Evolutionary conservation across 2,329 filamentous ascomycete genomes (phyloP).

Genomic region (Colletotrichum tabaci): DNA sequence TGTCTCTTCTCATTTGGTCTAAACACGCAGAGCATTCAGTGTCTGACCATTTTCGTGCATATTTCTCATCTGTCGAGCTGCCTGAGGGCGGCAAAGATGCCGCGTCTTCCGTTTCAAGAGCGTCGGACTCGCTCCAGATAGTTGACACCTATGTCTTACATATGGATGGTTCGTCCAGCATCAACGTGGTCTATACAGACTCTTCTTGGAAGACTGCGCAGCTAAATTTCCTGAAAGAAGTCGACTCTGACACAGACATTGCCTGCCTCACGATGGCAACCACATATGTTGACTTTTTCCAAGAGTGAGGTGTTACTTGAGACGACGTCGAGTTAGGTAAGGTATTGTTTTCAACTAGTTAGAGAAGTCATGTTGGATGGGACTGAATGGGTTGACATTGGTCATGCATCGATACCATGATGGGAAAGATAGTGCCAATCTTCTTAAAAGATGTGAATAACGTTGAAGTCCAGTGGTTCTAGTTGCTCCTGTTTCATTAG

Average conservation of each 20-base stretch:
- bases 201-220: conserved; percentile 1
- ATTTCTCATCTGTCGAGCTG: conserved; percentile 11
- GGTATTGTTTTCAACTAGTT: conserved; percentile 17
- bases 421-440: too few relatives aligned
- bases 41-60: neutral
- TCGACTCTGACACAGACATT: conserved; percentile 27
- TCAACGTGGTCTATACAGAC: conserved; percentile 19
- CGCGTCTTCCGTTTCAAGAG: conserved; percentile 20
- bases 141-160: conserved; percentile 16
- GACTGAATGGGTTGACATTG: neutral
- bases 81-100: neutral
- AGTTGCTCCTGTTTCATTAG: too few relatives aligned
- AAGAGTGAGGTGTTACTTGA: conserved; percentile 4
- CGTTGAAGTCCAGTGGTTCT: too few relatives aligned
- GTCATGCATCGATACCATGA: neutral
- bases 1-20: neutral
- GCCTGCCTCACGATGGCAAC: conserved; percentile 26
- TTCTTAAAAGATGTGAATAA: too few relatives aligned
- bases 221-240: neutral
- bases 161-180: neutral
- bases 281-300: neutral
- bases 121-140: conserved; percentile 1
- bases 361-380: conserved; percentile 12
- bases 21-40: too few relatives aligned
- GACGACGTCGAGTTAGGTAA: neutral